Evolutionary conservation across 345 rosid species (phyloP).

Genomic region (Citrus mangshanensis): DNA sequence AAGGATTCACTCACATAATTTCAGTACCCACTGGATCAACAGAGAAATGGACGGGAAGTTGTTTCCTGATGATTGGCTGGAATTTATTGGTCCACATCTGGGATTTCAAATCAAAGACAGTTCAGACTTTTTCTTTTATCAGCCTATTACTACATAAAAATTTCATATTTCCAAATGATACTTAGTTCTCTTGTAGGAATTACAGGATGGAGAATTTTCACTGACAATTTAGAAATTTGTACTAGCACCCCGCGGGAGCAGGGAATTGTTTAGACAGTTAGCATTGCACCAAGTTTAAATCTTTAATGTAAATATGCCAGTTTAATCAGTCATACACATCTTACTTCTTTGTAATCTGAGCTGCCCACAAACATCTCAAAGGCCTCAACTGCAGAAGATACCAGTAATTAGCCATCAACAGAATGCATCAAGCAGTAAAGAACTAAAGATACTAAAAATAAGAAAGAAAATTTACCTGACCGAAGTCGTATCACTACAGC

Average conservation of each 20-base stretch:
- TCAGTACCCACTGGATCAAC: constrained; percentile 85
- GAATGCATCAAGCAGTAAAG: background rate
- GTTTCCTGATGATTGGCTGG: constrained; percentile 42
- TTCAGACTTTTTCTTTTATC: background rate
- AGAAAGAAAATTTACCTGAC: constrained; percentile 42
- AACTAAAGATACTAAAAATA: background rate
- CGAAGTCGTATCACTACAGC: constrained; percentile 66
- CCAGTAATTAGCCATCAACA: constrained; percentile 22
- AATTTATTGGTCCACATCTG: constrained; percentile 78
- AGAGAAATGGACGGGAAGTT: constrained; percentile 50
- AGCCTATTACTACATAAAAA: background rate
- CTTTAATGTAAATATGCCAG: background rate
- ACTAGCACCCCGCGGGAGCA: background rate
- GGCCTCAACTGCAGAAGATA: constrained; percentile 63
- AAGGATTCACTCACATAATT: constrained; percentile 53
- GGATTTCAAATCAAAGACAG: constrained; percentile 20
- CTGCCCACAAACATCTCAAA: constrained; percentile 61
- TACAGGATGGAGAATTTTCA: background rate
- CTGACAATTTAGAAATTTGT: background rate
- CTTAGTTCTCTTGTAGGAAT: background rate
- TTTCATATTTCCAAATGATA: background rate
- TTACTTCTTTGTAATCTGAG: constrained; percentile 67
- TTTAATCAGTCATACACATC: constrained; percentile 15
- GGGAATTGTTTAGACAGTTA: background rate
- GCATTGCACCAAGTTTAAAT: background rate